Base-by-base conservation (phyloP, 1,284 basidiomycete genomes). In the Puccinia horiana region DNA sequence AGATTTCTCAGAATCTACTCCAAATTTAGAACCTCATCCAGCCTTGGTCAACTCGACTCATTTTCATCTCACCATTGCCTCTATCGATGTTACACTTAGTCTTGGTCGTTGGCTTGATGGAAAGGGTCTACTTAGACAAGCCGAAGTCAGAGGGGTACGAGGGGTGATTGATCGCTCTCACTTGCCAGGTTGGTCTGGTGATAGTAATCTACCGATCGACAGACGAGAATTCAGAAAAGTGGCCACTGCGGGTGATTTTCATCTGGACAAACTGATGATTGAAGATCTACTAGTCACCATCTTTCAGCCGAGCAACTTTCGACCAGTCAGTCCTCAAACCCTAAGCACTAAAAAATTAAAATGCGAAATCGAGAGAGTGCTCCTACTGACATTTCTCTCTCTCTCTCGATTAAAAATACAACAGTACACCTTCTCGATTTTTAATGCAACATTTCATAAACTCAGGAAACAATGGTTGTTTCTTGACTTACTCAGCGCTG, bases 391-490 rank as follows among this genome's bases (percentile, higher is more conserved):
- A n/a, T 16, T 20, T 8, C 23, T 47, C 72, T 29, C 37, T 37
- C 35, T 69, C 29, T 29, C 20, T 16, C 37, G 0, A 12, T 18
- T 14, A 63, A 42, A n/a, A n/a, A n/a, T n/a, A n/a, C n/a, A n/a
- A n/a, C n/a, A 79, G 6, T 96, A 93, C 88, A 98, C 95, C 14
- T 92, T 95, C 26, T 96, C 94, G 11, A 95, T 99, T 81, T 99
- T 99, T 88, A 92, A 92, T 83, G 96, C 96, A n/a, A 92, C 93
- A 84, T 91, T 98, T 56, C 90, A 91, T 18, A 90, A 90, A 23
- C 92, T 99, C 84, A 90, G 96, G 82, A 97, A 96, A 86, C 92
- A 94, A 85, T 99, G 95, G 95, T 86, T 98, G 49, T 98, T 98
- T 87, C 96, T 85, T 82, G 85, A 85, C 77, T 83, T 88, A 4